Evolutionary conservation across 805 yeast species (phyloP), one percentile per base, ranked within the genome.

Genomic region (Ogataea parapolymorpha): DNA sequence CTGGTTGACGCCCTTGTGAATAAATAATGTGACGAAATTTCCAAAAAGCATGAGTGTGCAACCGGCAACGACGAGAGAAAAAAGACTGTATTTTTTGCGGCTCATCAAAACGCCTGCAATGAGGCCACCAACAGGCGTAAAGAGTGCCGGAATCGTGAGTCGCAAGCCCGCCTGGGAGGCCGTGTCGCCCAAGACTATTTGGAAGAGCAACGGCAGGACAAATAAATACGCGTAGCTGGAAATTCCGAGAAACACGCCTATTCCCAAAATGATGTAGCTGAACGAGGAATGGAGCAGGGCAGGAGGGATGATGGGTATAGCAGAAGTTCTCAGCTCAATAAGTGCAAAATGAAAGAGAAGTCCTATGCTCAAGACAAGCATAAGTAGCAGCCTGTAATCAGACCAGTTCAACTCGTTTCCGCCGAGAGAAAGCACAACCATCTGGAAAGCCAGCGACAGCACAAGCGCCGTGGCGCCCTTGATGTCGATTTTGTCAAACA

Each of bases 111-210:
- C 46, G 0, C 74, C 75, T 1, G 73, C 61, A 6, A 61, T 51
- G 14, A 71, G 41, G 2, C 73, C 66, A 4, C 75, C 75, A 18
- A 68, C 57, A n/a, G 73, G 70, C 2, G 71, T 68, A 27, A 65
- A 63, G 13, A 66, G 37, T 3, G 74, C 63, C 4, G 73, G 75
- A 14, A 67, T 59, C 2, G 67, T 64, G 28, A 71, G 53, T 38
- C 74, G 51, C 14, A 69, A 49, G 2, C 75, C 75, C 5, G 72
- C 70, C 45, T 52, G 51, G 3, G 73, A 58, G 2, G 71, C 59
- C 0, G 70, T 41, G 45, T 70, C 74, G 3, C 66, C 69, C 12
- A 66, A 51, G 2, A 64, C 68, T 14, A 70, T 57, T 44, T 70
- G 75, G 35, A 71, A 68, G 26, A 69, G 56, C 20, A 68, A 52